A percentile compares a stretch with the other conserved stretches of the same genome.
Evolutionary conservation across 176 grass and related monocot species (phyloP).

Genomic region (maize (Zea mays)): DNA sequence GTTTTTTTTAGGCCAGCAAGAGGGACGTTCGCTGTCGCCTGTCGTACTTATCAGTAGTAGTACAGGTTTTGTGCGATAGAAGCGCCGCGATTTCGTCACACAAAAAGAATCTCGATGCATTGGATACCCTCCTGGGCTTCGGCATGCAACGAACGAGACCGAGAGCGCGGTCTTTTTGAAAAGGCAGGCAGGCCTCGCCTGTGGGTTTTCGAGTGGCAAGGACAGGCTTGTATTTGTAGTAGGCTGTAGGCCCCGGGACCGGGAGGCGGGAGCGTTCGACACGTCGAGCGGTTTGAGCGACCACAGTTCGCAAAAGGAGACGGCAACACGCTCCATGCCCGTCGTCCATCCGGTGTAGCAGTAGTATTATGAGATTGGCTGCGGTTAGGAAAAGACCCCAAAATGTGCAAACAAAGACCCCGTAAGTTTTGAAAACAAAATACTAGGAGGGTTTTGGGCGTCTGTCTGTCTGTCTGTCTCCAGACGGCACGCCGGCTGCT

Average conservation of each 20-base stretch:
- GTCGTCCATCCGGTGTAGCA: too few species aligned
- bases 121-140: conserved; percentile 29
- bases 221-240: background rate
- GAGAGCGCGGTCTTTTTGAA: conserved; percentile 7
- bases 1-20: background rate
- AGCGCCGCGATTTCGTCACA: background rate
- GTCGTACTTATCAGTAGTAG: background rate
- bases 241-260: background rate
- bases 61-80: background rate
- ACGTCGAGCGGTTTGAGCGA: conserved; percentile 19
- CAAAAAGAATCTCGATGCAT: background rate
- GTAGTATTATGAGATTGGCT: too few species aligned
- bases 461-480: too few species aligned
- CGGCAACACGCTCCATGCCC: background rate
- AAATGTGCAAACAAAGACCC: background rate
- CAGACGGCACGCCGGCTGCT: too few species aligned
- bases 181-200: background rate
- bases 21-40: background rate
- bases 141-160: too few species aligned
- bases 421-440: too few species aligned
- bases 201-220: background rate
- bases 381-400: background rate
- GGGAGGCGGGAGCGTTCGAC: background rate
- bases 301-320: background rate
- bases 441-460: too few species aligned